These are phyloP conservation scores for Suillus placidus DNA, from an alignment of 768 basidiomycete genomes.

Conservation along the genomic window DNA sequence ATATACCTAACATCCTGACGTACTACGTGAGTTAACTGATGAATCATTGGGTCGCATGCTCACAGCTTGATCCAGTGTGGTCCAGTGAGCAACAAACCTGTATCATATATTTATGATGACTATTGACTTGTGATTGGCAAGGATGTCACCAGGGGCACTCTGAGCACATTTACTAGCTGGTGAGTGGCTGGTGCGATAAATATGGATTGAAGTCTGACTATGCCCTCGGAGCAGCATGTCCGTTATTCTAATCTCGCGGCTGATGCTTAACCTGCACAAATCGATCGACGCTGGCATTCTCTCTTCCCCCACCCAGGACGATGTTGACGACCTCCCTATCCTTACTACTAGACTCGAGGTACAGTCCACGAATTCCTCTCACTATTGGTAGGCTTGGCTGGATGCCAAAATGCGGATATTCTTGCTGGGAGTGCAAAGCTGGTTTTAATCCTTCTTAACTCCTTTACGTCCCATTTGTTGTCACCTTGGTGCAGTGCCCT, in stretches of 20 bases:
- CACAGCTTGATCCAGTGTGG: not conserved
- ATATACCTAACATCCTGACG: not conserved
- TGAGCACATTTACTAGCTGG: slow-evolving; percentile 2
- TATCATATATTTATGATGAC: not conserved
- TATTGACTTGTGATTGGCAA: not conserved
- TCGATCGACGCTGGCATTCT: not conserved
- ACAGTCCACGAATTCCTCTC: not conserved
- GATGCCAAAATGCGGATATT: not conserved
- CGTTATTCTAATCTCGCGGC: not conserved
- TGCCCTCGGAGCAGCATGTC: not conserved
- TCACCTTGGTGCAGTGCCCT: not conserved
- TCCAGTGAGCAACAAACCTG: not conserved
- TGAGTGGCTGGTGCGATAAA: not conserved
- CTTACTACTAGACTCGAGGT: not conserved
- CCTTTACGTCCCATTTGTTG: not conserved
- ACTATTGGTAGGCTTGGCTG: not conserved
- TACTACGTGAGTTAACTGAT: not conserved
- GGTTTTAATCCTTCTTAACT: not conserved
- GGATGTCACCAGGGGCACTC: not conserved
- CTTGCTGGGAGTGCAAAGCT: not conserved
- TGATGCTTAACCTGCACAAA: not conserved
- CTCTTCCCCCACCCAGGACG: not conserved
- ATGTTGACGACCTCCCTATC: not conserved
- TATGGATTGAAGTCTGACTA: not conserved
- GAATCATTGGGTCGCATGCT: not conserved